Evolutionary conservation across 1,139 yeast species (phyloP).

Genomic region (Geotrichum europaeum): DNA sequence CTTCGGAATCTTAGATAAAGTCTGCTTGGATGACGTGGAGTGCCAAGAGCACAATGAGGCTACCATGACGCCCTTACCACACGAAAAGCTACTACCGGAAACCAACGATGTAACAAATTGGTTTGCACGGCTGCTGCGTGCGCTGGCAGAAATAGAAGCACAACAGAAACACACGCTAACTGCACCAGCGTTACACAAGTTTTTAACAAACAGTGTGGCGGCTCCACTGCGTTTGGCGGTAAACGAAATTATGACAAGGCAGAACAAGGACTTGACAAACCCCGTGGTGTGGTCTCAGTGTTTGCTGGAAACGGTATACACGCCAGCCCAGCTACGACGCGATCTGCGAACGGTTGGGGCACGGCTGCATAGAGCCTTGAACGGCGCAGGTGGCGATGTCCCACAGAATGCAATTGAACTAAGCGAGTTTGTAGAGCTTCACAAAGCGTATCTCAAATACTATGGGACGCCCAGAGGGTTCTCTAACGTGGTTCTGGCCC

Average conservation of each 20-base stretch:
- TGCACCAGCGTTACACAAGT: not conserved
- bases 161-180: not conserved
- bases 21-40: too few species aligned
- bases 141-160: not conserved
- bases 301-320: not conserved
- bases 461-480: not conserved
- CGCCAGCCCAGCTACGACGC: not conserved
- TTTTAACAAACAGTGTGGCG: not conserved
- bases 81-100: not conserved
- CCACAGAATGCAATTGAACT: not conserved
- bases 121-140: not conserved
- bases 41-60: not conserved
- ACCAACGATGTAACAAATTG: not conserved
- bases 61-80: not conserved
- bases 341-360: not conserved
- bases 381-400: not conserved
- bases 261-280: not conserved
- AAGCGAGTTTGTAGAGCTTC: not conserved
- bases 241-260: not conserved
- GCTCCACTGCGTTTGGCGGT: not conserved
- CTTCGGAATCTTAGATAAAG: too few species aligned
- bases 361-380: not conserved
- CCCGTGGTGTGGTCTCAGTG: not conserved
- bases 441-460: not conserved
- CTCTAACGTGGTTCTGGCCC: not conserved